Percentiles rank a stretch among this genome's conserved stretches.
These are phyloP conservation scores for Closterium sp. DNA, from an alignment of 139 green algal genomes.

Conservation along the genomic window DNA sequence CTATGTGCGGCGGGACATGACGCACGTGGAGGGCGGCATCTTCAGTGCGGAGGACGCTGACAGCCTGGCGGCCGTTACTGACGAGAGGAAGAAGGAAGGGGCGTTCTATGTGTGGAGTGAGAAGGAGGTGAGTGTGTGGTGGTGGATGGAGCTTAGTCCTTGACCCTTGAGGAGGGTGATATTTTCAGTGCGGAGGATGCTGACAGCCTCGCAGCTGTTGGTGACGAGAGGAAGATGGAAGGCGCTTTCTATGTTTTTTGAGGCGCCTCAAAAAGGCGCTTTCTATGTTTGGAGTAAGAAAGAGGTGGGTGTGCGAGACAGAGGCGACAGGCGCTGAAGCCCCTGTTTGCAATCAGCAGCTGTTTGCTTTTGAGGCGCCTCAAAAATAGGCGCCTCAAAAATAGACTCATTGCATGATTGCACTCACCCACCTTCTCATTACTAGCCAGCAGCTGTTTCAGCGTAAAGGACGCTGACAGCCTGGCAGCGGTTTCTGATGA, in stretches of 20 bases:
- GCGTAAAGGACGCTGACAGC: no score
- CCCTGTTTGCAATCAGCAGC: no score
- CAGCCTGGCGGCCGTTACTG: slow-evolving; percentile 54
- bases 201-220: slow-evolving; percentile 42
- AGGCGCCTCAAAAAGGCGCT: slow-evolving; percentile 48
- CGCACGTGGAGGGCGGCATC: slow-evolving; percentile 70
- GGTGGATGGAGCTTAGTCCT: slow-evolving; percentile 67
- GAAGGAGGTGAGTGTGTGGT: slow-evolving; percentile 12
- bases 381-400: no score
- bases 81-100: slow-evolving; percentile 67
- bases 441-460: no score
- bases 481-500: no score
- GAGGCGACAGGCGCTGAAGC: no score
- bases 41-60: slow-evolving; percentile 76
- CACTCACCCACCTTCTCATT: no score
- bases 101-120: slow-evolving; percentile 44
- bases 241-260: slow-evolving; percentile 44
- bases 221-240: slow-evolving; percentile 71
- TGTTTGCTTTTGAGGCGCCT: no score
- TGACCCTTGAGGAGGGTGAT: slow-evolving; percentile 72
- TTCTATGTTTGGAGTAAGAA: slow-evolving; percentile 38
- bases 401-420: no score
- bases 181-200: slow-evolving; percentile 80
- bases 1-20: slow-evolving; percentile 83
- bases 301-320: slow-evolving; percentile 16